Evolutionary conservation across 805 yeast genomes (phyloP).

Genomic region (Lipomyces anomalus): DNA sequence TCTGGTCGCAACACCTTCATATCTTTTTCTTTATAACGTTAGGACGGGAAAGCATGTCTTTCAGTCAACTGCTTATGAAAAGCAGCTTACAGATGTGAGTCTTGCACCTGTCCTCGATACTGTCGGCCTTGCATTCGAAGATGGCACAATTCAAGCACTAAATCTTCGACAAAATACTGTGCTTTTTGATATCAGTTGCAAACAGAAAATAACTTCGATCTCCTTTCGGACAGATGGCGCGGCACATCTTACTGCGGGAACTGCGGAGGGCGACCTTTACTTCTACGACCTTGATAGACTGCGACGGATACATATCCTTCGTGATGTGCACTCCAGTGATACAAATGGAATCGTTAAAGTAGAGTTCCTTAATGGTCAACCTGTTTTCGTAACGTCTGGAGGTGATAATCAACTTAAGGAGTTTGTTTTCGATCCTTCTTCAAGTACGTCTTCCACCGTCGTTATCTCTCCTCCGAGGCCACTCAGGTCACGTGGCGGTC

Average conservation of each 20-base stretch:
- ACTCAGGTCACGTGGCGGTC: slow-evolving; percentile 95
- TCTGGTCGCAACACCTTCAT: slow-evolving; percentile 44
- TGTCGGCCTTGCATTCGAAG: slow-evolving; percentile 66
- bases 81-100: slow-evolving; percentile 62
- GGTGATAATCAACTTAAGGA: slow-evolving; percentile 87
- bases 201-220: slow-evolving; percentile 46
- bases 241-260: slow-evolving; percentile 74
- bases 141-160: slow-evolving; percentile 60
- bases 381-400: slow-evolving; percentile 82
- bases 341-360: slow-evolving; percentile 74
- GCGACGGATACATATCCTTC: slow-evolving; percentile 67
- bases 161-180: slow-evolving; percentile 61
- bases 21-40: slow-evolving; percentile 52
- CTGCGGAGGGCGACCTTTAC: slow-evolving; percentile 72
- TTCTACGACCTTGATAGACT: slow-evolving; percentile 75
- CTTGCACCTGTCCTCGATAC: slow-evolving; percentile 83
- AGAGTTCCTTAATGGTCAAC: slow-evolving; percentile 81
- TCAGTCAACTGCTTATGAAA: slow-evolving; percentile 44
- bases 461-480: slow-evolving; percentile 80
- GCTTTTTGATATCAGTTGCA: slow-evolving; percentile 42
- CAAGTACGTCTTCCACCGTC: slow-evolving; percentile 50
- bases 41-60: slow-evolving; percentile 68
- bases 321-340: slow-evolving; percentile 64
- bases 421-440: slow-evolving; percentile 86
- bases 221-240: slow-evolving; percentile 90